Conservation (phyloP, 1,284 basidiomycete species). For the Prillingera fragicola region DNA sequence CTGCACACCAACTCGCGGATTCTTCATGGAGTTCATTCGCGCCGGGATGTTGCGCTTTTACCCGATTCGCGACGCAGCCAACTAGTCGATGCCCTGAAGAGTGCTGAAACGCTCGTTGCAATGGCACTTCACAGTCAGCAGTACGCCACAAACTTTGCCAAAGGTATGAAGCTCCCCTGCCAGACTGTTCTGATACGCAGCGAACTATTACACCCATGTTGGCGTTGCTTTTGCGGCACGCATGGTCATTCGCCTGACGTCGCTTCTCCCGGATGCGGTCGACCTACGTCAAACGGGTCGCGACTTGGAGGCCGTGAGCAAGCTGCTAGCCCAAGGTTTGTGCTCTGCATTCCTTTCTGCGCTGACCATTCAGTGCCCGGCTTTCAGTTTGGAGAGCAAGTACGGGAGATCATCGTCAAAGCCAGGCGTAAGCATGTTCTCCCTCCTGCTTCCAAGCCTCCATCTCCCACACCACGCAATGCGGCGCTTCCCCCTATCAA, state of each 20-base stretch:
- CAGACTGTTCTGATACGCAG: conserved; percentile 5
- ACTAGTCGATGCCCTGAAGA: conserved; percentile 24
- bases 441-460: conserved; percentile 26
- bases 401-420: conserved; percentile 31
- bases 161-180: conserved; percentile 4
- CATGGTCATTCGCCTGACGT: conserved; percentile 38
- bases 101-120: conserved; percentile 25
- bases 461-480: neutral
- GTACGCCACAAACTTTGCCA: conserved; percentile 26
- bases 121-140: conserved; percentile 25
- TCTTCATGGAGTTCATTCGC: conserved; percentile 26
- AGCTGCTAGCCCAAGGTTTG: conserved; percentile 28
- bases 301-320: conserved; percentile 38
- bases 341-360: neutral
- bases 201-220: conserved; percentile 34
- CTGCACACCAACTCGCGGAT: conserved; percentile 33
- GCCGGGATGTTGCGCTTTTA: conserved; percentile 24
- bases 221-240: conserved; percentile 38
- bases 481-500: neutral
- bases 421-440: conserved; percentile 32
- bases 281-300: conserved; percentile 33
- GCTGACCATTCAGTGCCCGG: conserved; percentile 31
- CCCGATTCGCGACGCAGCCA: conserved; percentile 19
- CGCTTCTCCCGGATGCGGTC: conserved; percentile 34
- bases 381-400: conserved; percentile 35